Base-by-base conservation (phyloP, 306 rosid species). In the Myrica gale region DNA sequence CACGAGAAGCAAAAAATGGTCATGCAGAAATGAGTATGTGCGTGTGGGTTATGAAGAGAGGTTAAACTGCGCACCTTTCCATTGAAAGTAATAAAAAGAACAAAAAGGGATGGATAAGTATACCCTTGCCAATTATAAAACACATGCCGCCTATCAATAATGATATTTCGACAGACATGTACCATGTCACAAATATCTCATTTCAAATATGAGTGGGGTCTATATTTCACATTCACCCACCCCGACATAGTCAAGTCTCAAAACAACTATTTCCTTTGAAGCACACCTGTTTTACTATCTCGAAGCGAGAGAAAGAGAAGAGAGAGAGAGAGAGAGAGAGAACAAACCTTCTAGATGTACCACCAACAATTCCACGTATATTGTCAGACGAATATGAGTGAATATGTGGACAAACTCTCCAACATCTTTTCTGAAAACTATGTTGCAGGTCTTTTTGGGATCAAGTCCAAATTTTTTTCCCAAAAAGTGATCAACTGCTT, bases 341-440 rank as follows among this genome's bases (percentile, higher is more conserved):
- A 39, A 76, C 79, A 44, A 67, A 93, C 97, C 98, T 93, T 87
- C 89, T 68, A 81, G 42, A 53, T 62, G 85, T 57, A 93, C 44
- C 51, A 87, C 87, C 67, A 91, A 87, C 74, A 83, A 82, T 41
- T 94, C 98, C 50, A 90, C 97, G 56, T 79, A 91, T 78, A 94
- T 76, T 85, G 86, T 94, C 83, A 94, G 94, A 51, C 98, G 96
- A 84, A 94, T 94, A 88, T 94, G 98, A 58, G 84, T 66, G 87
- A 94, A 94, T 71, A 94, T 71, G 69, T 94, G 98, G 83, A 91
- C 87, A 78, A 91, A 91, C 61, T 91, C 94, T 78, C 97, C 98
- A 68, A 91, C 72, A 70, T 90, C 87, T 85, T 94, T 92, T 83
- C 97, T 88, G 65, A 75, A 55, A 81, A 83, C 82, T 37, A 86